These are phyloP conservation scores for Tricharina praecox DNA, from an alignment of 495 filamentous ascomycete species.

Conservation along the genomic window DNA sequence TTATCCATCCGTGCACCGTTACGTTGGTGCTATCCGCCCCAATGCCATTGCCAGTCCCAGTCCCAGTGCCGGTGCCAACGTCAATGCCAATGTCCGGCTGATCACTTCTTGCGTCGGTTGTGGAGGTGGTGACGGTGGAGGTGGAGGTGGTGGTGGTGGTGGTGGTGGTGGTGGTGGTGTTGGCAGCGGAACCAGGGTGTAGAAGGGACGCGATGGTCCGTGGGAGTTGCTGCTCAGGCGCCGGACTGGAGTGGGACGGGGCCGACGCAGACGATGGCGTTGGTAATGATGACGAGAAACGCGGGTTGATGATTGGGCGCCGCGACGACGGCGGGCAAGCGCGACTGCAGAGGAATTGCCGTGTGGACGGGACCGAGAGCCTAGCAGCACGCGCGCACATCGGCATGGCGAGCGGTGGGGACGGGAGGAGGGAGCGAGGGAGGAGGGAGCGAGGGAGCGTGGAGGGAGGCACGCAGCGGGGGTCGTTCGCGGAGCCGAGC, in stretches of 20 bases:
- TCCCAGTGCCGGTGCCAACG: too few relatives aligned
- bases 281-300: conserved; percentile 1
- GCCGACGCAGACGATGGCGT: neutral
- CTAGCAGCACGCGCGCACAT: neutral
- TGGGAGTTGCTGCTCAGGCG: too few relatives aligned
- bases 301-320: neutral
- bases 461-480: too few relatives aligned
- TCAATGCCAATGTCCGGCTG: neutral
- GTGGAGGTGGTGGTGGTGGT: too few relatives aligned
- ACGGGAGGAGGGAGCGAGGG: neutral
- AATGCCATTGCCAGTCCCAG: neutral
- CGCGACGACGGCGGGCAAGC: neutral
- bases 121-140: too few relatives aligned
- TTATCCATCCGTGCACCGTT: conserved; percentile 60
- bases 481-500: too few relatives aligned
- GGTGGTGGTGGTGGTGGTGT: too few relatives aligned
- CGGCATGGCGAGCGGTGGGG: conserved; percentile 3
- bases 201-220: conserved; percentile 7
- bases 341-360: neutral
- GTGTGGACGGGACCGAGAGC: neutral
- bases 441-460: neutral
- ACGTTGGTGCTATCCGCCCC: conserved; percentile 21
- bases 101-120: neutral
- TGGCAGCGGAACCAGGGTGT: neutral
- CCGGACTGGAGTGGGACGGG: too few relatives aligned